These are phyloP conservation scores for Setaria italica DNA, from an alignment of 202 grass and related monocot genomes.

Conservation along the genomic window DNA sequence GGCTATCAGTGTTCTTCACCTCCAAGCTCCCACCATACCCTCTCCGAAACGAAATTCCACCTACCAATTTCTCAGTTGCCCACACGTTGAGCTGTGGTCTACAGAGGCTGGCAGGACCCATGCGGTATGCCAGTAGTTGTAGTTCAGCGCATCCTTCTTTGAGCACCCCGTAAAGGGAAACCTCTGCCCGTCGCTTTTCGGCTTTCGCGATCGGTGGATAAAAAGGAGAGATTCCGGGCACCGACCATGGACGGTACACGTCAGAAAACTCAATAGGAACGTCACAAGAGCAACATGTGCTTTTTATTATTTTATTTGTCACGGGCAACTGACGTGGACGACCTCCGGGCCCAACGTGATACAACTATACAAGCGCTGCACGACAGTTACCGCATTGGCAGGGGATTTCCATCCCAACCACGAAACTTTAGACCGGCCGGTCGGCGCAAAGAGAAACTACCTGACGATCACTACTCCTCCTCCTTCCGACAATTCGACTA, in stretches of 20 bases:
- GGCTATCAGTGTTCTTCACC: background rate
- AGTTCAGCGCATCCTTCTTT: background rate
- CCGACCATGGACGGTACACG: conserved; percentile 6
- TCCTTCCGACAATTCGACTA: too few species aligned
- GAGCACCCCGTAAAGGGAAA: background rate
- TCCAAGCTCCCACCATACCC: background rate
- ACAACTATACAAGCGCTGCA: background rate
- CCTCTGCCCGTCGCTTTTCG: background rate
- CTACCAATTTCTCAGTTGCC: background rate
- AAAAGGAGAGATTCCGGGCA: background rate
- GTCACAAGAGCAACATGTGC: background rate
- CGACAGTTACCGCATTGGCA: background rate
- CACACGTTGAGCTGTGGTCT: background rate
- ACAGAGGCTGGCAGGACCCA: background rate
- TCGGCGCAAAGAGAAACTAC: background rate
- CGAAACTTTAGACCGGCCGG: background rate
- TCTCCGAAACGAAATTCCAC: background rate
- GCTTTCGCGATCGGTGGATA: background rate
- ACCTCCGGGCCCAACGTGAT: background rate
- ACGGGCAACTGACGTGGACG: background rate
- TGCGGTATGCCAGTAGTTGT: background rate
- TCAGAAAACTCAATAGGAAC: background rate
- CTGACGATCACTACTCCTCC: too few species aligned
- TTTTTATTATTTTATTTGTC: background rate
- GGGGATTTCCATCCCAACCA: conserved; percentile 4